Evolutionary conservation across 129 eudicot genomes (phyloP).

Genomic region (Lactuca sativa): DNA sequence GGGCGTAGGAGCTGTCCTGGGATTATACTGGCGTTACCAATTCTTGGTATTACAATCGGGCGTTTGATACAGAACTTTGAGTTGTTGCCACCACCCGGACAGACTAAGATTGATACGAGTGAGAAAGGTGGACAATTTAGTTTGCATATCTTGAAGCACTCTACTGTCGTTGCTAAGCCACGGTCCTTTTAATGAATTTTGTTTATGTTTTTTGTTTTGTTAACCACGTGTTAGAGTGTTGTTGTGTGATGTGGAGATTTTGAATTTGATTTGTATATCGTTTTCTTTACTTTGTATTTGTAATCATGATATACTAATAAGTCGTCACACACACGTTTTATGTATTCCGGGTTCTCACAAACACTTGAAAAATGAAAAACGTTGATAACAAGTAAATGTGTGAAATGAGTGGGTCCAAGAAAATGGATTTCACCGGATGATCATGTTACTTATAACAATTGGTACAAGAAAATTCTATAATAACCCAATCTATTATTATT

Average conservation of each 20-base stretch:
- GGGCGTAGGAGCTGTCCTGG: slow-evolving; percentile 98
- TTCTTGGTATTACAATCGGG: slow-evolving; percentile 79
- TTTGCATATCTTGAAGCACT: slow-evolving; percentile 69
- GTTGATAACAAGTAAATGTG: neutral
- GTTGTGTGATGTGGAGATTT: slow-evolving; percentile 24
- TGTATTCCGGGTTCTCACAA: neutral
- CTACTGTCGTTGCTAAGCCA: slow-evolving; percentile 76
- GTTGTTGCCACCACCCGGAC: slow-evolving; percentile 87
- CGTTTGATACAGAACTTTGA: slow-evolving; percentile 92
- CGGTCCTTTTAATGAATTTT: slow-evolving; percentile 46
- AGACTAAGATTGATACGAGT: slow-evolving; percentile 60
- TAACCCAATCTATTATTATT: no score
- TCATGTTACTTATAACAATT: no score
- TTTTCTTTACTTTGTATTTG: slow-evolving; percentile 1
- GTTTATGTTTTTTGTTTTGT: neutral
- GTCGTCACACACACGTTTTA: neutral
- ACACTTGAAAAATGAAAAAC: no score
- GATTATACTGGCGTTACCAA: slow-evolving; percentile 85
- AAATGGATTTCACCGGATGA: no score
- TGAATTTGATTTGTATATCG: slow-evolving; percentile 27
- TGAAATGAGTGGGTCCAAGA: no score
- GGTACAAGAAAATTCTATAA: no score
- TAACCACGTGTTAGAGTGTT: slow-evolving; percentile 3
- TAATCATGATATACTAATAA: slow-evolving; percentile 12
- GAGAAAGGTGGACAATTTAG: slow-evolving; percentile 96